Percentiles rank a stretch among this genome's conserved stretches.
phyloP scores from a whole-genome alignment of 805 yeast genomes.

The Saccharomycopsis vini region DNA sequence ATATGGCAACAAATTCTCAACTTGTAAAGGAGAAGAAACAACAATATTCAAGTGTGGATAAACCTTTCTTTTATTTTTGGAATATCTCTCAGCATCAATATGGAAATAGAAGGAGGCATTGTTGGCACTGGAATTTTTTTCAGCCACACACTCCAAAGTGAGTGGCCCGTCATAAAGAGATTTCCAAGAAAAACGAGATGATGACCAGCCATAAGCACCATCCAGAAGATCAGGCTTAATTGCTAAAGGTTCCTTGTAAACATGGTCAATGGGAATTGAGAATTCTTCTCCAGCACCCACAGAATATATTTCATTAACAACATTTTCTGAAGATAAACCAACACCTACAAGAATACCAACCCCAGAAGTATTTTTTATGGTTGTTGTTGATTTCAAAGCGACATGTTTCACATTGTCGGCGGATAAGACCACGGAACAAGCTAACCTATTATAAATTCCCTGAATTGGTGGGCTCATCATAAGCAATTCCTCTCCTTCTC shows the following conservation, averaged over 20 bases:
- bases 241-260: slow-evolving; percentile 46
- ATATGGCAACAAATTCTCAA: slow-evolving; percentile 78
- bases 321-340: slow-evolving; percentile 27
- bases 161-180: slow-evolving; percentile 39
- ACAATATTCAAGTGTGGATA: slow-evolving; percentile 80
- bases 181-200: slow-evolving; percentile 56
- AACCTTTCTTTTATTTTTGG: slow-evolving; percentile 62
- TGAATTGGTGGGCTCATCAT: slow-evolving; percentile 52
- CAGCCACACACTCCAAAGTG: slow-evolving; percentile 50
- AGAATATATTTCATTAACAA: slow-evolving; percentile 26
- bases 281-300: slow-evolving; percentile 48
- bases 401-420: slow-evolving; percentile 74
- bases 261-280: slow-evolving; percentile 70
- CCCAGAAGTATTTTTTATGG: slow-evolving; percentile 58
- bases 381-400: slow-evolving; percentile 66
- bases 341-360: slow-evolving; percentile 41
- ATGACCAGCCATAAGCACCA: slow-evolving; percentile 58
- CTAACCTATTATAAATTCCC: slow-evolving; percentile 63
- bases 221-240: slow-evolving; percentile 52
- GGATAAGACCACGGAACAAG: slow-evolving; percentile 60
- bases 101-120: slow-evolving; percentile 58
- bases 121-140: slow-evolving; percentile 21
- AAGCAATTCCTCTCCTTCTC: slow-evolving; percentile 77
- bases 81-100: slow-evolving; percentile 53
- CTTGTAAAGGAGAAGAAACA: slow-evolving; percentile 75